These are phyloP conservation scores for Clonostachys chloroleuca DNA, from an alignment of 2,329 filamentous ascomycete genomes.

Conservation along the genomic window DNA sequence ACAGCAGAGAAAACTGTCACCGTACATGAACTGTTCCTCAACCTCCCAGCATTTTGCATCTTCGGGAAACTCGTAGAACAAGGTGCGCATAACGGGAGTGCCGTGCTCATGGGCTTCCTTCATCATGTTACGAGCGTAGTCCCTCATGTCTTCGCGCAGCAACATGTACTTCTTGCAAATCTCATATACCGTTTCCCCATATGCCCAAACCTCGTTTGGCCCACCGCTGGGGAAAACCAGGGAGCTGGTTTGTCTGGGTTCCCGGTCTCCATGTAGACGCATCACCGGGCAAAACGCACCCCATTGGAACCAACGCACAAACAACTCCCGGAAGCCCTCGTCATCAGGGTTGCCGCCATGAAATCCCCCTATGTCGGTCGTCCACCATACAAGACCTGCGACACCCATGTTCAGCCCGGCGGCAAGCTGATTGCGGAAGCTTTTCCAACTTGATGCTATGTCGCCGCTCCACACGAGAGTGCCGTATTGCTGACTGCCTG, in stretches of 20 bases:
- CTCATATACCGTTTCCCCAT: conserved; percentile 53
- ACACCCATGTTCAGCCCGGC: conserved; percentile 64
- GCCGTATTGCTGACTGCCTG: conserved; percentile 56
- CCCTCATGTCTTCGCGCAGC: conserved; percentile 51
- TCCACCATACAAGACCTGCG: conserved; percentile 63
- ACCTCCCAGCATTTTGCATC: conserved; percentile 51
- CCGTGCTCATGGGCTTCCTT: conserved; percentile 53
- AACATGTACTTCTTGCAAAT: conserved; percentile 56
- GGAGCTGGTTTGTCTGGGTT: conserved; percentile 35
- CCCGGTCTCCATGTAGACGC: conserved; percentile 61
- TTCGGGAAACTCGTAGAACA: conserved; percentile 60
- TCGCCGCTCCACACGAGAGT: conserved; percentile 65
- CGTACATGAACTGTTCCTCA: conserved; percentile 61
- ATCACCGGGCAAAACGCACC: conserved; percentile 64
- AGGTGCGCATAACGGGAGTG: conserved; percentile 54
- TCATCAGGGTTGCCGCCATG: conserved; percentile 58
- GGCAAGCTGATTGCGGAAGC: conserved; percentile 53
- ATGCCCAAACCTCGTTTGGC: conserved; percentile 62
- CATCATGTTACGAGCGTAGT: conserved; percentile 56
- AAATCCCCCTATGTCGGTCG: conserved; percentile 67
- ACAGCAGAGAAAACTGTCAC: conserved; percentile 50
- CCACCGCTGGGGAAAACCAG: conserved; percentile 35
- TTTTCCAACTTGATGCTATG: conserved; percentile 59
- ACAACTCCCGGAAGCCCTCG: conserved; percentile 53
- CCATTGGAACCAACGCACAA: conserved; percentile 68